Percentiles rank a stretch among this genome's conserved stretches.
These are phyloP conservation scores for Vaccinium macrocarpon DNA, from an alignment of 148 eudicot species.

Conservation along the genomic window DNA sequence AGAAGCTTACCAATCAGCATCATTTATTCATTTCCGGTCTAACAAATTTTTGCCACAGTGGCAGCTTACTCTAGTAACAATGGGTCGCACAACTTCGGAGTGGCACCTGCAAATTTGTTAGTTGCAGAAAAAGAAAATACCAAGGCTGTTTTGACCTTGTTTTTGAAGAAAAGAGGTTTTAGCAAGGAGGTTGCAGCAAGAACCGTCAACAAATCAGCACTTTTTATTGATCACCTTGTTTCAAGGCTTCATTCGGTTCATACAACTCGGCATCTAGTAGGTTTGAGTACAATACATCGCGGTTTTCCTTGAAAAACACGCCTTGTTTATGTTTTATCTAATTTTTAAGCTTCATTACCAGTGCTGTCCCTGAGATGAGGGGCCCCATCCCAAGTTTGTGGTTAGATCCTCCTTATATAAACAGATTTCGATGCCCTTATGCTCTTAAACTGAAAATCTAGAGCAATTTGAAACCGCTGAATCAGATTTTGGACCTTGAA, in stretches of 20 bases:
- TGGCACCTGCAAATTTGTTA: conserved; percentile 54
- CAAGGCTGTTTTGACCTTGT: conserved; percentile 72
- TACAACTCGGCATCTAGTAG: conserved; percentile 76
- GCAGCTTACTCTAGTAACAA: conserved; percentile 43
- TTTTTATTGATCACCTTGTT: conserved; percentile 74
- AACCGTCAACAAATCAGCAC: conserved; percentile 38
- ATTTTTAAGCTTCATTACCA: not conserved
- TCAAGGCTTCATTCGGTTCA: conserved; percentile 72
- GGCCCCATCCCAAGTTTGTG: not conserved
- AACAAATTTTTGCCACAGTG: conserved; percentile 12
- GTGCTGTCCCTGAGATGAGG: not conserved
- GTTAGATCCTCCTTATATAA: not conserved
- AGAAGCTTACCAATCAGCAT: not conserved
- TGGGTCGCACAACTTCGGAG: conserved; percentile 41
- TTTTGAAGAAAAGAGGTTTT: conserved; percentile 73
- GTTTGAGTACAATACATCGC: conserved; percentile 40
- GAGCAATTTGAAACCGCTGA: not conserved
- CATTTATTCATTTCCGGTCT: not conserved
- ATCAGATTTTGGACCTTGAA: not conserved
- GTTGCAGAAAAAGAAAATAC: conserved; percentile 88
- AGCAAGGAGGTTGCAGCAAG: conserved; percentile 60
- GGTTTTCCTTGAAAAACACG: not conserved
- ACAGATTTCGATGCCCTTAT: not conserved
- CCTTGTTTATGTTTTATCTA: not conserved
- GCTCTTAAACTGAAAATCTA: not conserved